These are phyloP conservation scores for Fragaria vesca DNA, from an alignment of 306 rosid species.

Conservation along the genomic window DNA sequence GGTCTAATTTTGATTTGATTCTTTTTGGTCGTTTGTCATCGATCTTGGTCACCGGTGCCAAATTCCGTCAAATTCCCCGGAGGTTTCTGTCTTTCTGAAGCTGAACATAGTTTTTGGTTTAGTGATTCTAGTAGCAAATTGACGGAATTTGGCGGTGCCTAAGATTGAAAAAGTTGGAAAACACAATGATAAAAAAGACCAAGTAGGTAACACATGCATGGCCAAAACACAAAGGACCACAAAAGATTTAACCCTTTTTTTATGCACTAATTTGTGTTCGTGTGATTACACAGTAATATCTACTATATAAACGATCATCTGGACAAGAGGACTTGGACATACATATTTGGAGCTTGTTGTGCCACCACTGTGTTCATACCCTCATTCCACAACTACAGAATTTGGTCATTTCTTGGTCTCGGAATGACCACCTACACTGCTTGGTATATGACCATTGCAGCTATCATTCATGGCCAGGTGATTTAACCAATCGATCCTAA, in stretches of 20 bases:
- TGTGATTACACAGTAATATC: conserved; percentile 59
- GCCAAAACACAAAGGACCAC: neutral
- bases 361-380: conserved; percentile 97
- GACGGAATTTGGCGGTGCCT: neutral
- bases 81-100: neutral
- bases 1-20: neutral
- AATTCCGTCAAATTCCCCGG: neutral
- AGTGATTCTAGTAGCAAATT: neutral
- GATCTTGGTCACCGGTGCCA: neutral
- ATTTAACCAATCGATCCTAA: neutral
- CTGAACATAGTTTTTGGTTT: neutral
- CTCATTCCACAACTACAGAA: conserved; percentile 89
- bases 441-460: conserved; percentile 89
- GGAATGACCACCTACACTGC: conserved; percentile 98
- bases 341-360: conserved; percentile 93
- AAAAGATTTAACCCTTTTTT: neutral
- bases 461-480: conserved; percentile 84
- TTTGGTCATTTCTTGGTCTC: conserved; percentile 95
- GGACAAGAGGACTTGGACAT: conserved; percentile 97
- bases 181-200: neutral
- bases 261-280: neutral
- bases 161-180: neutral
- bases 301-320: conserved; percentile 79
- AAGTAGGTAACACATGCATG: neutral
- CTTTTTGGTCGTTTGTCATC: neutral